Base-by-base conservation (phyloP, 306 rosid species). In the Fagus sylvatica region DNA sequence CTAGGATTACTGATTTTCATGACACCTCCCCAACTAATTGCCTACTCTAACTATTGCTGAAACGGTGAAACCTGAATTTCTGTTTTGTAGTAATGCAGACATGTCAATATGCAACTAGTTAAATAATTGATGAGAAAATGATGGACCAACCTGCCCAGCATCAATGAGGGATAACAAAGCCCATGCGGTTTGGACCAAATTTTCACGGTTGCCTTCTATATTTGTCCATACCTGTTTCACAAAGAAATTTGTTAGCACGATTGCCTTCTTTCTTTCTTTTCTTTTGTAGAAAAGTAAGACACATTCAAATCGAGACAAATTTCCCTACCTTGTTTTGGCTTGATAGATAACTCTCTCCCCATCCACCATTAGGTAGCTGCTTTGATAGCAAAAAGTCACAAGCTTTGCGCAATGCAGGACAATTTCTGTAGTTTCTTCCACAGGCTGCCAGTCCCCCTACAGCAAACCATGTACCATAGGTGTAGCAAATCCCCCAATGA, bases 271-370 rank as follows among this genome's bases (percentile, higher is more conserved):
- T 28, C 59, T 11, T 16, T 30, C 7, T 12, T 22, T 19, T 0
- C 17, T 43, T 0, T 0, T 28, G 8, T 69, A 36, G 32, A 59
- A 49, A 19, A 8, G 19, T 39, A 30, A 8, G 62, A 40, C 6
- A 7, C 13, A n/a, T 19, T 70, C 8, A 81, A 55, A 78, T 54
- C 36, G 40, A 57, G 51, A 78, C 42, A 36, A 74, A 60, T 1
- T 53, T 37, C 4, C 13, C 13, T 68, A 86, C 94, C 93, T 87
- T 89, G 71, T 90, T 84, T 71, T 81, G 89, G 79, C 91, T 72
- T 9, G 97, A 85, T 73, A 90, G 85, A 77, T 92, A 87, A 74
- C 96, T 88, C 76, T 92, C 97, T 51, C 97, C 97, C 97, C 97
- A 92, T 0, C 96, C 96, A 72, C 96, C 97, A 68, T 83, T 66